Evolutionary conservation across 1,284 basidiomycete genomes (phyloP).

Genomic region (Peniophora sp.): DNA sequence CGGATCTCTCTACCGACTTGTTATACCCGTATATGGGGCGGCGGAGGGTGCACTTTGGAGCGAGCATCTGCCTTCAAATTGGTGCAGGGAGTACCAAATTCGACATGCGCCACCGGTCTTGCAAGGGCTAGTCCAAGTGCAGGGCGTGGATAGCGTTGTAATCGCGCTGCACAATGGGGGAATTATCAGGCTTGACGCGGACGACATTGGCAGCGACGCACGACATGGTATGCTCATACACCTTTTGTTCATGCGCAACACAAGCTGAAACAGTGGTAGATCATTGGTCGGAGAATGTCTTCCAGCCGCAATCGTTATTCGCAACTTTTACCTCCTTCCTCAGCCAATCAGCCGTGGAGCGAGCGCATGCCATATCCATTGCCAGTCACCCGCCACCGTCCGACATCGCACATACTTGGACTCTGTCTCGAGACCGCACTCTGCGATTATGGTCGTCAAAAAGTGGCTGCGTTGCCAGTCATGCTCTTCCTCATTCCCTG

Average conservation of each 20-base stretch:
- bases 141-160: constrained; percentile 62
- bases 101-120: constrained; percentile 38
- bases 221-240: constrained; percentile 40
- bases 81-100: constrained; percentile 64
- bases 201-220: constrained; percentile 40
- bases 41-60: constrained; percentile 48
- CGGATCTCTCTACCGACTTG: constrained; percentile 73
- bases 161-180: constrained; percentile 64
- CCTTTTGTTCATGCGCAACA: constrained; percentile 5
- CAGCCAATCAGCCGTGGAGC: constrained; percentile 41
- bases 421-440: constrained; percentile 82
- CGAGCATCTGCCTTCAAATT: constrained; percentile 42
- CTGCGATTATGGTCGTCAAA: constrained; percentile 77
- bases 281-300: constrained; percentile 60
- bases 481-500: constrained; percentile 29
- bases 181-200: constrained; percentile 64
- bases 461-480: constrained; percentile 60
- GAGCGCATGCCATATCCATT: constrained; percentile 57
- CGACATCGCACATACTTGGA: constrained; percentile 68
- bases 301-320: constrained; percentile 55
- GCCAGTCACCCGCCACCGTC: constrained; percentile 65
- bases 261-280: constrained; percentile 26
- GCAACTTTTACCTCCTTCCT: constrained; percentile 62
- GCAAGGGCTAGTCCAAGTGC: constrained; percentile 55
- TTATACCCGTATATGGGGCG: constrained; percentile 51